Evolutionary conservation across 306 rosid genomes (phyloP).

Genomic region (Castanopsis chinensis): DNA sequence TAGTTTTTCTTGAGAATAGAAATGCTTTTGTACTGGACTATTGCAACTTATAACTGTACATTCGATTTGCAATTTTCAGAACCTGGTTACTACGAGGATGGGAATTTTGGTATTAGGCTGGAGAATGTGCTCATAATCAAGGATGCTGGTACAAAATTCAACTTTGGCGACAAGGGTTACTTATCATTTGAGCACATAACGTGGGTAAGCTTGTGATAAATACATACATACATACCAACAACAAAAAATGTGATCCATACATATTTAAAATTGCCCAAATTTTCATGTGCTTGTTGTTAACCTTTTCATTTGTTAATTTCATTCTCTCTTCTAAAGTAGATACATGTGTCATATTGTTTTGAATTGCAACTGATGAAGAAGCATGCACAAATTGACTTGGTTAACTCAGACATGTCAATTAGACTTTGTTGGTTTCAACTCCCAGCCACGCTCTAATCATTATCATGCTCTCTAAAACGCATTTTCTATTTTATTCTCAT

Average conservation of each 20-base stretch:
- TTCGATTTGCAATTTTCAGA: conserved; percentile 48
- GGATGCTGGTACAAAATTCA: conserved; percentile 74
- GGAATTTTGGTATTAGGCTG: conserved; percentile 87
- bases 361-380: not conserved
- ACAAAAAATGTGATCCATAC: not conserved
- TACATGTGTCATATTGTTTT: not conserved
- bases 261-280: not conserved
- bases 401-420: not conserved
- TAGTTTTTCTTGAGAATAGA: conserved; percentile 1
- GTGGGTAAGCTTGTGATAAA: conserved; percentile 54
- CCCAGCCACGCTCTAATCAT: not conserved
- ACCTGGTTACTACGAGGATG: conserved; percentile 98
- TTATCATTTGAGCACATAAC: conserved; percentile 92
- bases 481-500: no score
- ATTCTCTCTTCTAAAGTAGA: not conserved
- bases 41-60: conserved; percentile 3
- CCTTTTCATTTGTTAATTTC: not conserved
- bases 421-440: not conserved
- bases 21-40: not conserved
- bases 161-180: conserved; percentile 90
- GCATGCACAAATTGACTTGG: not conserved
- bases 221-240: not conserved
- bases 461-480: no score
- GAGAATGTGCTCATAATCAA: conserved; percentile 93
- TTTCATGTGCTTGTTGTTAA: not conserved